Percentiles rank a stretch among this genome's conserved stretches.
Conservation (phyloP, 148 eudicot species). For the Cornus controversa region DNA sequence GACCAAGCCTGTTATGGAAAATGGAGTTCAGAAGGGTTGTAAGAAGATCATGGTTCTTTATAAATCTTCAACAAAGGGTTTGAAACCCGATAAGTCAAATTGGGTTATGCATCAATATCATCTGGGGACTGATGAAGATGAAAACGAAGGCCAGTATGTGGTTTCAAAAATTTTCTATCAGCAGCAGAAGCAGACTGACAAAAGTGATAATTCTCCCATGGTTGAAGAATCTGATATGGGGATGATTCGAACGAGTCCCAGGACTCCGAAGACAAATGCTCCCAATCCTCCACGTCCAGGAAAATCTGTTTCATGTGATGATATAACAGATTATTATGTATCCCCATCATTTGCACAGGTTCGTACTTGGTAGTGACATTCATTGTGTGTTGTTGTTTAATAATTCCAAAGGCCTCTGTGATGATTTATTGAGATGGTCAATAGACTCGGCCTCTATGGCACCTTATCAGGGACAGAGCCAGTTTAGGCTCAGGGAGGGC, state of each 20-base stretch:
- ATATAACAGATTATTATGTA: conserved; percentile 29
- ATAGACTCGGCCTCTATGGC: neutral
- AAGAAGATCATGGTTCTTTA: conserved; percentile 86
- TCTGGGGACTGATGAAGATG: conserved; percentile 63
- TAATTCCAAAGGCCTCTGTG: neutral
- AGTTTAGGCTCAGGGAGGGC: too few species aligned
- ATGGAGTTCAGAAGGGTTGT: conserved; percentile 68
- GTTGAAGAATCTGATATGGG: conserved; percentile 30
- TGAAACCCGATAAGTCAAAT: conserved; percentile 55
- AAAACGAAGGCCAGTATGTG: conserved; percentile 59
- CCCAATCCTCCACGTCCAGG: conserved; percentile 53
- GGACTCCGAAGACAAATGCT: conserved; percentile 54
- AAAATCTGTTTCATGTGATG: conserved; percentile 31
- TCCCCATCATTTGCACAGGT: conserved; percentile 37
- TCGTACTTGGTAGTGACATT: conserved; percentile 7
- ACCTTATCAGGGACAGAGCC: too few species aligned
- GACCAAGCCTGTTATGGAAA: conserved; percentile 56
- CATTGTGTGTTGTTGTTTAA: neutral
- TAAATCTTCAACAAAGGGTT: conserved; percentile 40
- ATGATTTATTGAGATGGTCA: neutral
- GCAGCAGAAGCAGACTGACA: conserved; percentile 34
- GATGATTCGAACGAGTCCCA: conserved; percentile 38
- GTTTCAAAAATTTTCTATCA: conserved; percentile 73
- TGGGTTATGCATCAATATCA: conserved; percentile 97
- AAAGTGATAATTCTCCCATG: conserved; percentile 17